Base-by-base conservation (phyloP, 805 yeast genomes). In the Nakazawaea populi region DNA sequence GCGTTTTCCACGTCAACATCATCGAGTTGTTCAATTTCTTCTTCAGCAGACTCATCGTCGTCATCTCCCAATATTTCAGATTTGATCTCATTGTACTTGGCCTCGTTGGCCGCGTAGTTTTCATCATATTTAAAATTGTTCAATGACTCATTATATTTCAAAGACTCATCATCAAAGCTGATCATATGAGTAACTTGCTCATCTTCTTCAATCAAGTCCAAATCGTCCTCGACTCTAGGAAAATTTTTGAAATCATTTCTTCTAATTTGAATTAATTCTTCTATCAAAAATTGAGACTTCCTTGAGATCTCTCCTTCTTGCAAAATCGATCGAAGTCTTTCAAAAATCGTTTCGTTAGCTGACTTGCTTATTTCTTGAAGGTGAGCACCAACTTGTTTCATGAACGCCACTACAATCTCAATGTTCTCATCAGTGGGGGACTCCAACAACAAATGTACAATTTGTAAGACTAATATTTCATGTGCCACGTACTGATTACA, bases 121-220 rank as follows among this genome's bases (percentile, higher is more conserved):
- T 67, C 67, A 55, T 84, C 89, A 57, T 61, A 73, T 28, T 64
- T 61, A 58, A 83, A 86, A 10, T 50, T 51, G 45, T 42, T 37
- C 42, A 85, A 60, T 4, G 65, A 57, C 46, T 75, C 78, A 29
- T 73, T 70, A 1, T 76, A 71, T 40, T 74, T 69, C 18, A 80
- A 60, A 27, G 40, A 44, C 35, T 69, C 66, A 46, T 77, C 87
- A 48, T 79, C 82, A 32, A 87, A 64, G 28, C 74, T 76, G 4
- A 85, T 58, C 46, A 73, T 65, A 60, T 86, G 90, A 0, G 80
- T 72, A 5, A 74, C 66, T 51, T 73, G 75, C 52, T 85, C 90
- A 0, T 80, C 84, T 18, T 79, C 85, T 32, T 80, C 86, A 0
- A 85, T 85, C 45, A 80, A 62, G 63, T 85, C 90, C 29, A 85